Conservation (phyloP, 2,329 filamentous ascomycete genomes). For the Colletotrichum tabaci region DNA sequence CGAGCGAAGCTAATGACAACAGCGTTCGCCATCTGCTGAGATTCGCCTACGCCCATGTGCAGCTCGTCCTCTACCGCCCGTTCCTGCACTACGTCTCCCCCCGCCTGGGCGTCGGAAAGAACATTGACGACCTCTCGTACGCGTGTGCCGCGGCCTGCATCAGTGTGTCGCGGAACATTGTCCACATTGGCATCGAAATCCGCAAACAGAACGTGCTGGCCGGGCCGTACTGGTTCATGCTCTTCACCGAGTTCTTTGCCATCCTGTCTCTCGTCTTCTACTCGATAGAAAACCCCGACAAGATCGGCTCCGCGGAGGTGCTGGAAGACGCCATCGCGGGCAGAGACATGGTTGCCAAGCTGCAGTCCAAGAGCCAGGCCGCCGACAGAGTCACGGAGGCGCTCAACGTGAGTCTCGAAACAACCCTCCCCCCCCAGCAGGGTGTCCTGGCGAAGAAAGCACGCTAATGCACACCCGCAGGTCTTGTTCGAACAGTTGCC, state of each 20-base stretch:
- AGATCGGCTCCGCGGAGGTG: conserved; percentile 81
- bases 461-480: conserved; percentile 58
- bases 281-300: conserved; percentile 84
- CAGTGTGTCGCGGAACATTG: conserved; percentile 78
- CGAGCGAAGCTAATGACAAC: conserved; percentile 14
- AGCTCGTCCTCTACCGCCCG: conserved; percentile 86
- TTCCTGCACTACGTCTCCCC: conserved; percentile 88
- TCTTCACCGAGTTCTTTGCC: conserved; percentile 87
- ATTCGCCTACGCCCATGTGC: conserved; percentile 86
- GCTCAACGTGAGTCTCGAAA: conserved; percentile 73
- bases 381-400: conserved; percentile 88
- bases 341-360: conserved; percentile 82
- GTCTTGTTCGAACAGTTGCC: conserved; percentile 88
- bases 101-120: conserved; percentile 67
- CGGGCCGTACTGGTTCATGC: conserved; percentile 88
- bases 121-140: conserved; percentile 83
- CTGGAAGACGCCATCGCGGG: conserved; percentile 89
- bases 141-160: conserved; percentile 77
- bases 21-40: conserved; percentile 82
- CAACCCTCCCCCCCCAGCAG: neutral
- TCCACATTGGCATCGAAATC: conserved; percentile 86
- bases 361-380: conserved; percentile 88
- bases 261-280: conserved; percentile 86
- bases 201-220: conserved; percentile 81
- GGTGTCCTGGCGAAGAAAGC: neutral